Evolutionary conservation across 805 yeast species (phyloP), one percentile per base, ranked within the genome.

Genomic region (Ogataea haglerorum): DNA sequence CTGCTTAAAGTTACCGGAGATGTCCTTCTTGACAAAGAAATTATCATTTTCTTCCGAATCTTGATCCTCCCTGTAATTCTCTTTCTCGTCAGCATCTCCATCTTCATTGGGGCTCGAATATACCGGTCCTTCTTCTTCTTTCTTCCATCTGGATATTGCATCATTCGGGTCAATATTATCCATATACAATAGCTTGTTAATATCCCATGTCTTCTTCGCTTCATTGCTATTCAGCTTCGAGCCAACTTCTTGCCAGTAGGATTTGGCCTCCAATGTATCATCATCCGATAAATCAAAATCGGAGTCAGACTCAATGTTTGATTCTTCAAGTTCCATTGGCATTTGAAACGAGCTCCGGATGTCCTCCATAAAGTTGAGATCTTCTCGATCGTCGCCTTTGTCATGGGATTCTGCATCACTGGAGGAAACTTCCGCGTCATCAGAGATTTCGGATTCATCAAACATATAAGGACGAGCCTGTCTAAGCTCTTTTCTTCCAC

Each of bases 151-250:
- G 29, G 67, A 68, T 34, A 87, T 68, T 24, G 75, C 93, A 48
- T 84, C 93, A 1, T 65, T 69, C 0, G 97, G 90, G 10, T 79
- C 76, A 30, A 88, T 70, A 51, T 86, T 83, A 42, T 82, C 80
- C 76, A 85, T 72, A 61, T 93, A 91, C 4, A 93, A 67, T 41
- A 91, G 66, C 56, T 85, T 86, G 52, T 82, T 80, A 46, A 91
- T 77, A 60, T 91, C 86, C 90, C 95, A 86, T 43, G 68, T 70
- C 63, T 70, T 76, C 53, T 65, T 70, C 57, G 63, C 68, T 43
- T 65, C 57, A 5, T 74, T 49, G n/a, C 82, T 75, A 46, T 75
- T 69, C 43, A 85, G 67, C 51, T 73, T 80, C 4, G 78, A 58
- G 1, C 95, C 96, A 28, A 84, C 68, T 9, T 54, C 46, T 36